Evolutionary conservation across 2,329 filamentous ascomycete species (phyloP).

Genomic region (Drechslerella coelobrocha): DNA sequence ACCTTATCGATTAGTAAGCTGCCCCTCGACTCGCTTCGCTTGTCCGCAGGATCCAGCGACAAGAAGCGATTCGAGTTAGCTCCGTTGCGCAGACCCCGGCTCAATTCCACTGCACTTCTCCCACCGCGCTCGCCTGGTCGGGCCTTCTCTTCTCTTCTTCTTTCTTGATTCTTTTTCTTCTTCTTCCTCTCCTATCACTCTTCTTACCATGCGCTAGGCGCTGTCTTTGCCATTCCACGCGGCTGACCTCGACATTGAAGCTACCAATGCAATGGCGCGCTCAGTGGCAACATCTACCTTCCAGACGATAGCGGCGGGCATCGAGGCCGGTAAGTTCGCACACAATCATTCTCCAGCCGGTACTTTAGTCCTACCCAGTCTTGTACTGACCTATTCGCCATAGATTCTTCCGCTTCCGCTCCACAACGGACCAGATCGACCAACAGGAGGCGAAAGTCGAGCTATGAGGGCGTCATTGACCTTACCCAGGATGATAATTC

Average conservation of each 20-base stretch:
- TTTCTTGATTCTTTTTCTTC: not conserved
- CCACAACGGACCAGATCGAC: too few species aligned
- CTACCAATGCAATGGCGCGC: slow-evolving; percentile 22
- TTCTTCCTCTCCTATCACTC: not conserved
- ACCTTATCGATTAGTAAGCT: not conserved
- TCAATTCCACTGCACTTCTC: slow-evolving; percentile 9
- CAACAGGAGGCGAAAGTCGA: slow-evolving; percentile 14
- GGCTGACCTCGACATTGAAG: not conserved
- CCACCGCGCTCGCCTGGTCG: too few species aligned
- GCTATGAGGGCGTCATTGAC: not conserved
- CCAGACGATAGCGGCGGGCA: not conserved
- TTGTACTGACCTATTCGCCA: not conserved
- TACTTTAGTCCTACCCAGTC: not conserved
- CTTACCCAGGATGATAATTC: not conserved
- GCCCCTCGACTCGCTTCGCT: not conserved
- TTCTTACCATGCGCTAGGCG: not conserved
- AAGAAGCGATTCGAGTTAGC: not conserved
- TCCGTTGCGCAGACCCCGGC: not conserved
- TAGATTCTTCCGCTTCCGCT: too few species aligned
- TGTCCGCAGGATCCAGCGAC: not conserved
- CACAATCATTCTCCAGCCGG: not conserved
- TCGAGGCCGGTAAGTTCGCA: not conserved
- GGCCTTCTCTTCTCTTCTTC: too few species aligned
- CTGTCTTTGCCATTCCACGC: not conserved
- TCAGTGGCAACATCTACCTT: slow-evolving; percentile 23